These are phyloP conservation scores for Capniomyces stellatus DNA, from an alignment of 371 early-diverging fungal species.

Conservation along the genomic window DNA sequence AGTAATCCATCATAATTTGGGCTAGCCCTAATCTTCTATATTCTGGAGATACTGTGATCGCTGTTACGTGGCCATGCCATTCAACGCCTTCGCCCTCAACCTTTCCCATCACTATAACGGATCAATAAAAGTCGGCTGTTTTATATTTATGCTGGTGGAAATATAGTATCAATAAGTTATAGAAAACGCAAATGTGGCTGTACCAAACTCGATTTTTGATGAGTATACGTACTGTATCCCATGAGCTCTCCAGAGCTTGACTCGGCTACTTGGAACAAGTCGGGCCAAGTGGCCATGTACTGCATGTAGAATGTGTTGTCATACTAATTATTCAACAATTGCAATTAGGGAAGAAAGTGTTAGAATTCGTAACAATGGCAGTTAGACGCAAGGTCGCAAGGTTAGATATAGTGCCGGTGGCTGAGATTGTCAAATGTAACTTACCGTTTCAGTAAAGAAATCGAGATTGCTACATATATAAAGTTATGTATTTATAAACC, in stretches of 20 bases:
- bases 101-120: conserved; percentile 74
- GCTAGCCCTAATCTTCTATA: conserved; percentile 87
- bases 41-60: conserved; percentile 92
- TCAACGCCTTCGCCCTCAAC: conserved; percentile 76
- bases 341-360: no score
- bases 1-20: conserved; percentile 66
- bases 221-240: conserved; percentile 52
- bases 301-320: conserved; percentile 82
- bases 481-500: background rate
- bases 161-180: background rate
- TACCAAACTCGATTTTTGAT: background rate
- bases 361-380: no score
- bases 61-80: conserved; percentile 98
- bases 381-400: no score
- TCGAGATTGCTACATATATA: conserved; percentile 50
- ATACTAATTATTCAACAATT: no score
- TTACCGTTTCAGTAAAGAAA: conserved; percentile 74
- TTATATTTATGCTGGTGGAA: no score
- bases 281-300: conserved; percentile 89
- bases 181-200: background rate
- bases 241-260: conserved; percentile 52
- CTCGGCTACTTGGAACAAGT: conserved; percentile 69
- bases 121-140: background rate
- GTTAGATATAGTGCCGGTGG: no score
- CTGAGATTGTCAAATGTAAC: no score